Conservation (phyloP, 1,284 basidiomycete species). For the Meira nashicola region DNA sequence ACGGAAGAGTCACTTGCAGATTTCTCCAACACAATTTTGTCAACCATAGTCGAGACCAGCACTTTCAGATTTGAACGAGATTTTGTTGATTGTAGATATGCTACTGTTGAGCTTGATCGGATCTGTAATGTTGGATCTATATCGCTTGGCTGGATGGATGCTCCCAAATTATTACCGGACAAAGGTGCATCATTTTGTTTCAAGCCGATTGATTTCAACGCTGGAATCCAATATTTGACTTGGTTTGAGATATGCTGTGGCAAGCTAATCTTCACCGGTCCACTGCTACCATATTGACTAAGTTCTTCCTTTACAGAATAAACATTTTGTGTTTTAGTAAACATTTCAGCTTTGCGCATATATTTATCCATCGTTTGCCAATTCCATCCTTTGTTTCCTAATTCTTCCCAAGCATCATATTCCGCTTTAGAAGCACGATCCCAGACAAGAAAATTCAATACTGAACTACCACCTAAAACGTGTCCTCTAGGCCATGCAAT, state of each 20-base stretch:
- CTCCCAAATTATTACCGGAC: slow-evolving; percentile 40
- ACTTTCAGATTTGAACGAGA: slow-evolving; percentile 35
- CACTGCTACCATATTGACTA: slow-evolving; percentile 33
- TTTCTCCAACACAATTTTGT: slow-evolving; percentile 24
- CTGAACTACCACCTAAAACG: slow-evolving; percentile 50
- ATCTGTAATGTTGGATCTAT: slow-evolving; percentile 43
- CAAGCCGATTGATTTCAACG: slow-evolving; percentile 28
- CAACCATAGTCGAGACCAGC: slow-evolving; percentile 32
- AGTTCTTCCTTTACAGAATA: slow-evolving; percentile 32
- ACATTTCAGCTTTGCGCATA: slow-evolving; percentile 53
- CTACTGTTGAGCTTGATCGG: slow-evolving; percentile 42
- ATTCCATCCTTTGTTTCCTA: slow-evolving; percentile 48
- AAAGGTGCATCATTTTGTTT: slow-evolving; percentile 33
- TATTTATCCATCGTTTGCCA: slow-evolving; percentile 52
- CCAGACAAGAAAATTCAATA: slow-evolving; percentile 53
- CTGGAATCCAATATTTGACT: slow-evolving; percentile 32
- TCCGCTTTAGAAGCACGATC: slow-evolving; percentile 48
- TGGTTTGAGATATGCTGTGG: slow-evolving; percentile 40
- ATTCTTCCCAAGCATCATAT: slow-evolving; percentile 46
- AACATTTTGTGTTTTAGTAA: slow-evolving; percentile 37
- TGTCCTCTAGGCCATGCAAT: slow-evolving; percentile 45
- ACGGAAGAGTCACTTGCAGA: neutral
- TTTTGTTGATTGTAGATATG: slow-evolving; percentile 42
- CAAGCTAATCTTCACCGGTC: slow-evolving; percentile 45
- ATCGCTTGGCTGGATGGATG: slow-evolving; percentile 40